A percentile compares a stretch with the other conserved stretches of the same genome.
phyloP scores from a whole-genome alignment of 2,329 filamentous ascomycete genomes.

The Claviceps pusilla region DNA sequence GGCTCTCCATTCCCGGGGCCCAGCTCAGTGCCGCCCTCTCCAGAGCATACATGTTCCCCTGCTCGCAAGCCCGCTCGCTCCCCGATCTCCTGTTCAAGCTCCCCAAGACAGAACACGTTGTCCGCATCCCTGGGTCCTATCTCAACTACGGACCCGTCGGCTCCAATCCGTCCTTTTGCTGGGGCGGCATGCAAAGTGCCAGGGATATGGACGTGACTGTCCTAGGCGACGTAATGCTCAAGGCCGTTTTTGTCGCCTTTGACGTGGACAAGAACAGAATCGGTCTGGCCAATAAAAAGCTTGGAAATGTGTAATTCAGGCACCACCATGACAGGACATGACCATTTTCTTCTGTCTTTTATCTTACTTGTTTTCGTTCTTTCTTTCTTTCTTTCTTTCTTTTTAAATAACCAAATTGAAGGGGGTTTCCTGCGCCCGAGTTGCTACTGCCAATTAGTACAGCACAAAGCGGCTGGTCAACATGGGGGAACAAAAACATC shows the following conservation, averaged over 20 bases:
- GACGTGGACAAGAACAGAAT: slow-evolving; percentile 31
- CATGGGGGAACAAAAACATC: not conserved
- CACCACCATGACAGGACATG: not conserved
- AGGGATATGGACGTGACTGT: slow-evolving; percentile 40
- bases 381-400: not conserved
- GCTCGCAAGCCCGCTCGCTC: slow-evolving; percentile 34
- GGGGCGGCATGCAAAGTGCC: slow-evolving; percentile 57
- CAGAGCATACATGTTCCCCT: slow-evolving; percentile 43
- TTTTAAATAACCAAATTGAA: not conserved
- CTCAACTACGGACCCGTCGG: slow-evolving; percentile 39
- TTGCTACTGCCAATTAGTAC: not conserved
- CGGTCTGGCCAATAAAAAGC: slow-evolving; percentile 30
- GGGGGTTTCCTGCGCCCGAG: not conserved
- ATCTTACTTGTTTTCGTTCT: not conserved
- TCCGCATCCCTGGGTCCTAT: slow-evolving; percentile 38
- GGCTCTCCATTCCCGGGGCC: slow-evolving; percentile 35
- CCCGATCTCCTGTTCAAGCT: slow-evolving; percentile 43
- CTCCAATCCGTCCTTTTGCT: slow-evolving; percentile 43
- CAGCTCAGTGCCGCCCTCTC: slow-evolving; percentile 29
- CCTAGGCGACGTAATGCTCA: slow-evolving; percentile 66
- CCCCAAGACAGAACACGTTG: slow-evolving; percentile 31
- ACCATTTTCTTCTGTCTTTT: not conserved
- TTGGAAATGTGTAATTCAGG: slow-evolving; percentile 12
- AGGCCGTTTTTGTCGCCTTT: slow-evolving; percentile 61
- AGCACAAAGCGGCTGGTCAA: not conserved